Evolutionary conservation across 305 asterid genomes (phyloP), one percentile per base, ranked within the genome.

Genomic region (Nicotiana rustica): DNA sequence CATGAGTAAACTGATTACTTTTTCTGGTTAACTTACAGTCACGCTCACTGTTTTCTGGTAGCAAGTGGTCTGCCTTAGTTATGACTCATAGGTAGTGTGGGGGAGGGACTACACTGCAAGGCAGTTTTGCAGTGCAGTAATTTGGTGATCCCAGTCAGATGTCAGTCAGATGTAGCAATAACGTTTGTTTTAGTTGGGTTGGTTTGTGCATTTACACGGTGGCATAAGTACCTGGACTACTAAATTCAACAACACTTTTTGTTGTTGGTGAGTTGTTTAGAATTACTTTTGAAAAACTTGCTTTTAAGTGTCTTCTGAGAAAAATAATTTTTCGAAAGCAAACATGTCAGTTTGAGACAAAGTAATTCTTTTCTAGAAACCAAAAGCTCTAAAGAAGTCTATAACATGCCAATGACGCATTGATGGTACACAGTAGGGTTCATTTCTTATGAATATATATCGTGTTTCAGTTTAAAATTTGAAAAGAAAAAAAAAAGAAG

Each of bases 131-230:
- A 75, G 80, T 52, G 17, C 7, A 49, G 44, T 25, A 73, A 49
- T 14, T 52, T 52, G 14, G 38, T 71, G 79, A 71, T 71, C 61
- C 79, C 62, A 75, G 17, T 75, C 41, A 71, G 62, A 73, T 73
- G 62, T 25, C 62, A 73, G 79, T 73, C 6, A 52, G 65, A 52
- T 15, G 17, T 49, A 47, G 55, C 65, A 52, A 3, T 75, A 75
- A 75, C 52, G 29, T 52, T 29, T 75, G 44, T 25, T 36, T 52
- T 75, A 25, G n/a, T 52, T 15, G 61, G 60, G 80, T 75, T 75
- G 78, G 78, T 70, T 70, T 41, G 78, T 19, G 36, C 38, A 44
- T 71, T 49, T 14, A 73, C 41, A 49, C 25, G 19, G 21, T 73
- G 68, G 17, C 68, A 10, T 64, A 29, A 25, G 44, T 49, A 75